Evolutionary conservation across 495 filamentous ascomycete genomes (phyloP), one percentile per base, ranked within the genome.

Genomic region (Penicillium riverlandense): DNA sequence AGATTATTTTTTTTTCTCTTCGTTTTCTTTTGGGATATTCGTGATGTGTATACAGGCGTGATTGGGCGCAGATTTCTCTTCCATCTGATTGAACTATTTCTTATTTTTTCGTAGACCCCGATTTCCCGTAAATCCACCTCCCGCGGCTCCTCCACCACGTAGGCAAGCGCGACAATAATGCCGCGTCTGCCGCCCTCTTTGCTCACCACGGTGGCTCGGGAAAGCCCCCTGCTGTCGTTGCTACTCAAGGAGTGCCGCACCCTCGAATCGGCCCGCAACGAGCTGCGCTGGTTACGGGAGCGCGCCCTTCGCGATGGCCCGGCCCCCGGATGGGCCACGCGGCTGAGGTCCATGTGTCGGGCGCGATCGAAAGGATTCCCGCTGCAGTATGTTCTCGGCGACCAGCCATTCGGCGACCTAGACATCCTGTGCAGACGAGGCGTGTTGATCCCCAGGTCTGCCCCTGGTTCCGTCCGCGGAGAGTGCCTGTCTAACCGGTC

Each of bases 351-450:
- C 1, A 70, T 86, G 44, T 88, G 82, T 44, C 44, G 58, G 10
- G 55, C 74, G 31, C 74, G 92, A 33, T 72, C 77, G 2, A 61
- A 48, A 27, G 90, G 90, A 1, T 65, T 75, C 32, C 92, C 92
- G 0, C 67, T 98, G 7, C 92, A 97, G 57, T 98, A 96, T 55
- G 76, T 96, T 9, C 70, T 98, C 4, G 90, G 90, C 0, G 80
- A 80, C 11, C 90, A 97, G 56, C 90, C 86, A 10, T 96, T 98
- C 57, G 90, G 90, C 0, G 68, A 81, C 2, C 62, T 96, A 10
- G 82, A 90, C 34, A 86, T 98, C n/a, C 63, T 73, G 33, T 95
- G 88, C 51, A 62, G 66, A 31, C 75, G 67, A 11, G 86, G 85
- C 0, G 90, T 96, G 1, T 61, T 98, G 36, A 95, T 98, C 49